phyloP scores from a whole-genome alignment of 1,284 basidiomycete species.

The Papiliotrema terrestris region DNA sequence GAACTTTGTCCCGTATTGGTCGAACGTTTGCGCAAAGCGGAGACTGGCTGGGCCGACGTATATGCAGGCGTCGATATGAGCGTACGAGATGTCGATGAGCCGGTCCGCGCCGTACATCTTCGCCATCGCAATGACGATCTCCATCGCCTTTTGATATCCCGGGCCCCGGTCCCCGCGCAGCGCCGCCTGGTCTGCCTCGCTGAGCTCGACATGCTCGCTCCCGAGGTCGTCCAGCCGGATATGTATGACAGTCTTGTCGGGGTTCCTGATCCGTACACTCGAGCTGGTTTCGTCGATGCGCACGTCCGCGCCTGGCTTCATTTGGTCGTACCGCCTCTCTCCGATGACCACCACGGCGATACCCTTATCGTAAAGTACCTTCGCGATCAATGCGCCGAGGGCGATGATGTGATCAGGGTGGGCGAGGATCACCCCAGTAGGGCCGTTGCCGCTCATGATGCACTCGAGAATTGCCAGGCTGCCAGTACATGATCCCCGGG shows the following conservation, averaged over 20 bases:
- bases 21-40: background rate
- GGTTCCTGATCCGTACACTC: background rate
- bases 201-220: background rate
- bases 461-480: background rate
- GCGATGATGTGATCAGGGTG: background rate
- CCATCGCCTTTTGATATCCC: constrained; percentile 1
- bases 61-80: constrained; percentile 1
- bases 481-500: background rate
- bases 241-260: background rate
- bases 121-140: background rate
- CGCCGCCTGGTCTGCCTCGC: background rate
- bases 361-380: background rate
- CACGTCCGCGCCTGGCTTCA: background rate
- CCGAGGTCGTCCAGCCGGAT: background rate
- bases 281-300: background rate
- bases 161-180: background rate
- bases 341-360: background rate
- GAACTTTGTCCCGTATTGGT: background rate
- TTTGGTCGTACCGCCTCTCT: background rate
- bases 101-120: background rate
- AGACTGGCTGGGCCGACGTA: background rate
- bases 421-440: background rate
- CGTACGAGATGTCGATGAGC: background rate
- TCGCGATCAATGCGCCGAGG: background rate
- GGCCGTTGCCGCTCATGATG: background rate